Evolutionary conservation across 495 filamentous ascomycete species (phyloP), one percentile per base, ranked within the genome.

Genomic region (Penicillium fimorum): DNA sequence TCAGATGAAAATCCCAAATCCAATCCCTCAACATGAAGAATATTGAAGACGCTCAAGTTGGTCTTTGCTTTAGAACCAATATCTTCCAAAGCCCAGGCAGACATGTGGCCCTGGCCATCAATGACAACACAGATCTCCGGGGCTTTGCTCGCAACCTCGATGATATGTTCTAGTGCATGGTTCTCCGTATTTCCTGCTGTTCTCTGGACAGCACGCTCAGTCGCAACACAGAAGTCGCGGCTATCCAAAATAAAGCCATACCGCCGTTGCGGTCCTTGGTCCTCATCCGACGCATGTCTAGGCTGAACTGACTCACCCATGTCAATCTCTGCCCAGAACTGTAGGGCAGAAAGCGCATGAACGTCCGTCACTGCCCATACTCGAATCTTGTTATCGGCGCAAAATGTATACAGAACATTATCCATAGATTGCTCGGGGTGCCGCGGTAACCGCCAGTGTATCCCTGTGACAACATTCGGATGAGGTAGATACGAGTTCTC

Each of bases 41-140:
- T 84, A 61, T 96, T 96, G 76, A 96, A 96, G 27, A 92, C 83
- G 66, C 87, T 85, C 38, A 84, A 79, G 3, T 81, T 79, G 58
- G 86, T 82, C 58, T 79, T 83, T 30, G 76, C 72, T 60, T 90
- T 94, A 62, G 83, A 86, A 17, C 91, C 90, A 24, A 97, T 81
- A 65, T 92, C 91, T 69, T 97, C 92, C 52, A 99, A 67, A 2
- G 90, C 95, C 93, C 93, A 96, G 0, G 92, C 94, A 45, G 89
- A 91, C 90, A 97, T 91, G 61, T 87, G 83, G 5, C 94, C 94
- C 37, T 81, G 76, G 18, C 87, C 86, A 71, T 99, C 92, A 49
- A 96, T 77, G 3, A 93, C 85, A 15, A 97, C 78, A 60, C 90
- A 92, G 3, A 97, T 83, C 62, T 99, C 95, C 0, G 93, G 95